phyloP scores from a whole-genome alignment of 1,139 yeast species.

The Hemisphaericaspora lyxosophila region DNA sequence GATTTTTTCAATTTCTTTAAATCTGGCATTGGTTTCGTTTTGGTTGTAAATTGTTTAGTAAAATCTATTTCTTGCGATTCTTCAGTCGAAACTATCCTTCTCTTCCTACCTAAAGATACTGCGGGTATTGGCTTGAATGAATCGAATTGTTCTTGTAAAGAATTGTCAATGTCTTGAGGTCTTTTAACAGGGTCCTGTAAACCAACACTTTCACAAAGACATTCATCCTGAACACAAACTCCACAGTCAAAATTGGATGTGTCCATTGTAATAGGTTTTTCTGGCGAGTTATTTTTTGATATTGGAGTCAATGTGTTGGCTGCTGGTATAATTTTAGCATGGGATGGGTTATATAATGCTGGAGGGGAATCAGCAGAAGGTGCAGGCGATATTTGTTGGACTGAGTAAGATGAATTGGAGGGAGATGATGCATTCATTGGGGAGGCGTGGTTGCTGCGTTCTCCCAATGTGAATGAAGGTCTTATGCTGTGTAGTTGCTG shows the following conservation, averaged over 20 bases:
- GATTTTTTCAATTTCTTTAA: slow-evolving; percentile 23
- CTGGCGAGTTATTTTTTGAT: slow-evolving; percentile 14
- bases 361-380: slow-evolving; percentile 54
- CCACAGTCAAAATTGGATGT: slow-evolving; percentile 53
- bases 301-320: slow-evolving; percentile 17
- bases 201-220: slow-evolving; percentile 70
- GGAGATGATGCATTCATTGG: slow-evolving; percentile 27
- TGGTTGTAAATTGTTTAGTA: slow-evolving; percentile 42
- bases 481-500: slow-evolving; percentile 6
- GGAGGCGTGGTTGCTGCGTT: slow-evolving; percentile 12
- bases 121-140: slow-evolving; percentile 59
- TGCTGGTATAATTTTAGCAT: slow-evolving; percentile 1
- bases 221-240: slow-evolving; percentile 66
- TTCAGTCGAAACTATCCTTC: slow-evolving; percentile 17
- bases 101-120: slow-evolving; percentile 47
- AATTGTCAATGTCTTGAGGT: slow-evolving; percentile 5
- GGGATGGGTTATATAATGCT: neutral
- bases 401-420: slow-evolving; percentile 34
- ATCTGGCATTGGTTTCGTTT: slow-evolving; percentile 41
- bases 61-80: slow-evolving; percentile 50
- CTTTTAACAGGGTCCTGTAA: slow-evolving; percentile 29
- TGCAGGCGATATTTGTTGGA: slow-evolving; percentile 54
- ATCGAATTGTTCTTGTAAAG: slow-evolving; percentile 34
- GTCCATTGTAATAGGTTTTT: slow-evolving; percentile 5
- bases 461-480: slow-evolving; percentile 6